These are phyloP conservation scores for Phytophthora crassamura DNA, from an alignment of 352 stramenopile species.

Conservation along the genomic window DNA sequence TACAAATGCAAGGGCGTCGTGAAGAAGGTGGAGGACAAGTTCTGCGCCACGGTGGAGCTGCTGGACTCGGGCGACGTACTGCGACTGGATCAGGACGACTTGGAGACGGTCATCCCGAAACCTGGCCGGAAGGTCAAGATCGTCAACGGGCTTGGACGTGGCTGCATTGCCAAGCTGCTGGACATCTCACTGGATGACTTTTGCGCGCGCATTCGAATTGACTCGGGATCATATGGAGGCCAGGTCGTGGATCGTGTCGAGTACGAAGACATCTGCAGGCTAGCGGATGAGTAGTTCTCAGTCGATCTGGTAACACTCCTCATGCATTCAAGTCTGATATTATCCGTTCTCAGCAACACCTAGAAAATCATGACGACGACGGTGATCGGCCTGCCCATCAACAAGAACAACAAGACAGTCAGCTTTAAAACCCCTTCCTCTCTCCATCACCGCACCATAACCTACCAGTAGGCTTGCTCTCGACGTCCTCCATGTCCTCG, in stretches of 20 bases:
- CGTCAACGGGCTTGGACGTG: slow-evolving; percentile 75
- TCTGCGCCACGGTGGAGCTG: slow-evolving; percentile 83
- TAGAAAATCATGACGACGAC: slow-evolving; percentile 26
- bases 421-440: slow-evolving; percentile 7
- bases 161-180: slow-evolving; percentile 66
- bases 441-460: slow-evolving; percentile 20
- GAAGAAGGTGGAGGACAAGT: slow-evolving; percentile 80
- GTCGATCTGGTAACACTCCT: no score
- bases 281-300: slow-evolving; percentile 48
- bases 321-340: slow-evolving; percentile 1
- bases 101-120: slow-evolving; percentile 91
- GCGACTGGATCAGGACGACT: slow-evolving; percentile 87
- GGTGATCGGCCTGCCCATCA: slow-evolving; percentile 23
- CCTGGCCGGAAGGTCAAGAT: slow-evolving; percentile 73
- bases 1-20: slow-evolving; percentile 91
- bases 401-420: background rate
- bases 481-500: slow-evolving; percentile 74
- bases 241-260: slow-evolving; percentile 75
- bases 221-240: slow-evolving; percentile 64
- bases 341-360: slow-evolving; percentile 10
- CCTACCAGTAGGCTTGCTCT: slow-evolving; percentile 29
- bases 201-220: slow-evolving; percentile 68
- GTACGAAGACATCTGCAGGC: slow-evolving; percentile 86
- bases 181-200: slow-evolving; percentile 78
- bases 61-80: slow-evolving; percentile 84